These are phyloP conservation scores for Rubia yunnanensis DNA, from an alignment of 257 asterid species.

Conservation along the genomic window DNA sequence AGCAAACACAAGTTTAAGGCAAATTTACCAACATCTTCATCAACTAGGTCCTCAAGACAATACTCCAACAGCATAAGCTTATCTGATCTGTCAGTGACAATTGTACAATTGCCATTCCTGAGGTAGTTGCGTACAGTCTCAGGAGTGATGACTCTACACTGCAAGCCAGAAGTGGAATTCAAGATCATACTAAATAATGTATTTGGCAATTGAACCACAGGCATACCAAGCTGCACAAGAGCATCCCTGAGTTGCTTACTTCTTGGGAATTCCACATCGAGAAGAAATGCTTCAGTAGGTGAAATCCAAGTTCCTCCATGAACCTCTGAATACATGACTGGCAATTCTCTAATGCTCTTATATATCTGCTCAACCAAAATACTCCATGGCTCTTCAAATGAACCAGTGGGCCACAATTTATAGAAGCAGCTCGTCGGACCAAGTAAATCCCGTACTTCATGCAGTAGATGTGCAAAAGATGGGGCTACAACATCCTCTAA, in stretches of 20 bases:
- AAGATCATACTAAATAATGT: slow-evolving; percentile 58
- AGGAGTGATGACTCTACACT: slow-evolving; percentile 70
- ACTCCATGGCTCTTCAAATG: slow-evolving; percentile 91
- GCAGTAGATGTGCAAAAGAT: slow-evolving; percentile 55
- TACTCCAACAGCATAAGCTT: slow-evolving; percentile 74
- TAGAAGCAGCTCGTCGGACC: slow-evolving; percentile 61
- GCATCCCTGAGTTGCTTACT: slow-evolving; percentile 57
- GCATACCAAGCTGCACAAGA: slow-evolving; percentile 84
- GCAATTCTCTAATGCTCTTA: slow-evolving; percentile 44
- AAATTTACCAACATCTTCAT: slow-evolving; percentile 61
- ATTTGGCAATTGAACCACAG: slow-evolving; percentile 70
- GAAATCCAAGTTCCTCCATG: slow-evolving; percentile 85
- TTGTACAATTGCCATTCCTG: slow-evolving; percentile 35
- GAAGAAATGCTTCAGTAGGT: slow-evolving; percentile 68
- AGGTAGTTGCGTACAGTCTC: slow-evolving; percentile 72
- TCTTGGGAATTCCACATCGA: slow-evolving; percentile 43
- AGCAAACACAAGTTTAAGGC: slow-evolving; percentile 57
- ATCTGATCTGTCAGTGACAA: slow-evolving; percentile 38
- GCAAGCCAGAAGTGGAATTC: slow-evolving; percentile 35
- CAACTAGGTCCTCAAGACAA: slow-evolving; percentile 90
- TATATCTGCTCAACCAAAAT: slow-evolving; percentile 64
- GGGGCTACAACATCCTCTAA: slow-evolving; percentile 89
- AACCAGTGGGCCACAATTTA: slow-evolving; percentile 87
- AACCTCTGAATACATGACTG: slow-evolving; percentile 58
- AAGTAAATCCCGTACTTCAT: slow-evolving; percentile 41